Conservation (phyloP, 495 filamentous ascomycete species). For the Oidiodendron maius region DNA sequence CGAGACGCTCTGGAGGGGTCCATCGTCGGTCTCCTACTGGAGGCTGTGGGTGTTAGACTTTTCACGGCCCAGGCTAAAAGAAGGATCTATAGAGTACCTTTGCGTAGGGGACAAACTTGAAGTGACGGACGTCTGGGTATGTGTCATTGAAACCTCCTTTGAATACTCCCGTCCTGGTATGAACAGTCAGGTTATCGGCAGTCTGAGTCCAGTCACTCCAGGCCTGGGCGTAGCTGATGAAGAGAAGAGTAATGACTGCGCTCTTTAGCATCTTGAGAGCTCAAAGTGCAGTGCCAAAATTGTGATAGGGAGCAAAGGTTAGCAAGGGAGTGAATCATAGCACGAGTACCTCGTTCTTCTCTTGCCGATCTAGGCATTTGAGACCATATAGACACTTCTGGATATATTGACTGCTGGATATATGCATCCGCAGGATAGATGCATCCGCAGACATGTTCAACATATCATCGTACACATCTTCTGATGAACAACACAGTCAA, state of each 20-base stretch:
- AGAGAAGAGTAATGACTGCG: background rate
- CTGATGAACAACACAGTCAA: too few species aligned
- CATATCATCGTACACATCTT: too few species aligned
- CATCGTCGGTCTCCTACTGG: background rate
- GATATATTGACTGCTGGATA: too few species aligned
- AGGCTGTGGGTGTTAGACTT: background rate
- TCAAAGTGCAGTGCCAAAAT: too few species aligned
- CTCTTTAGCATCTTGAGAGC: background rate
- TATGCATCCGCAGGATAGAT: too few species aligned
- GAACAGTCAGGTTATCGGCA: background rate
- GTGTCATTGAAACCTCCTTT: background rate
- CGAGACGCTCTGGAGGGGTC: background rate
- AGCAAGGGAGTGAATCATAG: too few species aligned
- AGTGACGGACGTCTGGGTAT: background rate
- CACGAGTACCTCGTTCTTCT: too few species aligned
- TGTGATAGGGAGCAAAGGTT: too few species aligned
- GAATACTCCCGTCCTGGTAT: background rate
- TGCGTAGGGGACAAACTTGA: background rate
- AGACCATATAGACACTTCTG: too few species aligned
- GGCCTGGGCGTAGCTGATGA: background rate
- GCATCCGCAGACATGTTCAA: too few species aligned
- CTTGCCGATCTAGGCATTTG: too few species aligned
- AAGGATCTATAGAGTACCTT: background rate
- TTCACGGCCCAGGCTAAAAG: background rate
- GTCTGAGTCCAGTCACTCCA: background rate